A percentile compares a stretch with the other conserved stretches of the same genome.
Evolutionary conservation across 495 filamentous ascomycete genomes (phyloP).

Genomic region (Aspergillus sclerotioniger): DNA sequence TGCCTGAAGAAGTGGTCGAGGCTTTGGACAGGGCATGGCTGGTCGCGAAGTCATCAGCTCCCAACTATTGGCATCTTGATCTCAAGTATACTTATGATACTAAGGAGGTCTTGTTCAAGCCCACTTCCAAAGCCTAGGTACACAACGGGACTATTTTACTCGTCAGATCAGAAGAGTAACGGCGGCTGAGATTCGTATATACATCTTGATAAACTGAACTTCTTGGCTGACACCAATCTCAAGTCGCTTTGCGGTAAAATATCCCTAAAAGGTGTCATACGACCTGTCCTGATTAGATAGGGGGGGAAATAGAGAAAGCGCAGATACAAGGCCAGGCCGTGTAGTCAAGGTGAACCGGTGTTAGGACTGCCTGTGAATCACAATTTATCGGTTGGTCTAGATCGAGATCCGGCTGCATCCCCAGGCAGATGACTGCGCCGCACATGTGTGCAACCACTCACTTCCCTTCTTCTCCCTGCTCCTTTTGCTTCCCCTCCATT

Average conservation of each 20-base stretch:
- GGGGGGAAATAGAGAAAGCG: background rate
- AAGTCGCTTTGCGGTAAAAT: background rate
- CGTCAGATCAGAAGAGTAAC: slow-evolving; percentile 1
- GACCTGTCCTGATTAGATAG: background rate
- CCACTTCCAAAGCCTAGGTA: slow-evolving; percentile 20
- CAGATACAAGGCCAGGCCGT: background rate
- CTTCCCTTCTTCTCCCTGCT: background rate
- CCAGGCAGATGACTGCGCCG: background rate
- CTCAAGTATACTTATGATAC: slow-evolving; percentile 77
- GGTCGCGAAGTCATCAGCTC: slow-evolving; percentile 62
- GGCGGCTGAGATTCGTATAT: background rate
- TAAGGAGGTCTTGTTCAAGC: slow-evolving; percentile 59
- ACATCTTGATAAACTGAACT: background rate
- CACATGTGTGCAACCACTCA: background rate
- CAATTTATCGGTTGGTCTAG: background rate
- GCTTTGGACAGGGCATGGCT: slow-evolving; percentile 73
- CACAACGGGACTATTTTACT: background rate
- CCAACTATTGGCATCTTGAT: slow-evolving; percentile 75
- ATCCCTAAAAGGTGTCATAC: background rate
- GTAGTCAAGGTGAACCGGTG: too few relatives aligned
- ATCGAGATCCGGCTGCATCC: background rate
- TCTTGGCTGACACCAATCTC: background rate
- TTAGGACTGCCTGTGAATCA: background rate
- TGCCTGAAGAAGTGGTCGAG: slow-evolving; percentile 80
- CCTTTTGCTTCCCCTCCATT: background rate